Evolutionary conservation across 768 basidiomycete genomes (phyloP).

Genomic region (Guyanaporus albipodus): DNA sequence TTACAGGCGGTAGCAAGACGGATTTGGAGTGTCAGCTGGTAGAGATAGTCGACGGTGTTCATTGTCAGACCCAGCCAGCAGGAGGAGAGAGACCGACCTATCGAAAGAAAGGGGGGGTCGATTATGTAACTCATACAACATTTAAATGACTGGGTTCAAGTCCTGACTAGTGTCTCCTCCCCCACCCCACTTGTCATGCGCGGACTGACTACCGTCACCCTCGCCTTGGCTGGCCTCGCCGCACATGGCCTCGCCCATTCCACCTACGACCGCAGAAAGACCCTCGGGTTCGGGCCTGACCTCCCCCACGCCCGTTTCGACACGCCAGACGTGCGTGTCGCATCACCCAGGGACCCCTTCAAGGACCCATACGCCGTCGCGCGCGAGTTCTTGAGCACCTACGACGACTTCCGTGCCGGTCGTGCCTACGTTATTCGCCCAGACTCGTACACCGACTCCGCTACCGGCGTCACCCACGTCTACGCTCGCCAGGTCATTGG

Average conservation of each 20-base stretch:
- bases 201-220: constrained; percentile 58
- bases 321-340: constrained; percentile 36
- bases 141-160: constrained; percentile 12
- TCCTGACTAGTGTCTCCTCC: no score
- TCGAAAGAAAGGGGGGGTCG: constrained; percentile 3
- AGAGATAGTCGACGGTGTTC: neutral
- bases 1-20: neutral
- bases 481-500: constrained; percentile 83
- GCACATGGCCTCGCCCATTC: constrained; percentile 50
- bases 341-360: constrained; percentile 37
- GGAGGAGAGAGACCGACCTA: constrained; percentile 19
- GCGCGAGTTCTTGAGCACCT: constrained; percentile 47
- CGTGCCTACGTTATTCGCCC: constrained; percentile 58
- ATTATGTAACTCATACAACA: constrained; percentile 17
- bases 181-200: constrained; percentile 44
- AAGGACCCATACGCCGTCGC: constrained; percentile 62
- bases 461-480: constrained; percentile 84
- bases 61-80: neutral
- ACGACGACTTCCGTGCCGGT: constrained; percentile 35
- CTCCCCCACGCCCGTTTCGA: constrained; percentile 70
- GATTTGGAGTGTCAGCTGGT: constrained; percentile 5
- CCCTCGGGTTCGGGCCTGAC: constrained; percentile 83
- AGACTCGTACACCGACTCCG: constrained; percentile 84
- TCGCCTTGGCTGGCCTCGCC: constrained; percentile 58
- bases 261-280: constrained; percentile 55